Evolutionary conservation across 179 eudicot species (phyloP).

Genomic region (Corrigiola litoralis): DNA sequence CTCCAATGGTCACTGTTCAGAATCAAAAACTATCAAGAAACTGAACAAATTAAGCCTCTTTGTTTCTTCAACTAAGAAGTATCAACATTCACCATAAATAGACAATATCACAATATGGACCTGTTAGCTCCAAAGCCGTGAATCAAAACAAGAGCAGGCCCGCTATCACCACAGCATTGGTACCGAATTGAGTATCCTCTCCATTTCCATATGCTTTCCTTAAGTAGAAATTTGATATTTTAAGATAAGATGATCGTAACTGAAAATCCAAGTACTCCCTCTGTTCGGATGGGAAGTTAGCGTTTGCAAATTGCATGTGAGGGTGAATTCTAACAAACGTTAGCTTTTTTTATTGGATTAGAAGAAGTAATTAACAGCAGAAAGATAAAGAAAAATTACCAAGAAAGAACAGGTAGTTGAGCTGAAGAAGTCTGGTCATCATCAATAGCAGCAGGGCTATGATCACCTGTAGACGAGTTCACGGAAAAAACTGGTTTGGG

Average conservation of each 20-base stretch:
- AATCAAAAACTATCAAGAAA: not conserved
- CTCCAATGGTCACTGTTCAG: constrained; percentile 91
- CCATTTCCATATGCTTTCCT: constrained; percentile 76
- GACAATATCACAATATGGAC: too few species aligned
- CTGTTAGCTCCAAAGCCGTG: constrained; percentile 99
- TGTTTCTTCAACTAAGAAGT: not conserved
- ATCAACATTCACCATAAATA: not conserved
- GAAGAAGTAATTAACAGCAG: not conserved
- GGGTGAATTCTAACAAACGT: not conserved
- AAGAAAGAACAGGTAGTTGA: constrained; percentile 12
- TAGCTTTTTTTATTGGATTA: not conserved
- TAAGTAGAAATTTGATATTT: not conserved
- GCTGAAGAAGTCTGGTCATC: not conserved
- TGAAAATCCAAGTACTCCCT: not conserved
- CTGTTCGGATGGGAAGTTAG: not conserved
- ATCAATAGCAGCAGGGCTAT: not conserved
- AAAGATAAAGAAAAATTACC: not conserved
- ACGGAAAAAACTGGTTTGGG: not conserved
- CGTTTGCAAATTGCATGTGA: not conserved
- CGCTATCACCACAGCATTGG: constrained; percentile 65
- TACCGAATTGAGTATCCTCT: constrained; percentile 85
- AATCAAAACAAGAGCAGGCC: constrained; percentile 78
- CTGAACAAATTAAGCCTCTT: not conserved
- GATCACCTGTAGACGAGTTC: not conserved
- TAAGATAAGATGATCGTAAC: not conserved